A percentile compares a stretch with the other conserved stretches of the same genome.
phyloP scores from a whole-genome alignment of 1,284 basidiomycete genomes.

The Boletus mariae region DNA sequence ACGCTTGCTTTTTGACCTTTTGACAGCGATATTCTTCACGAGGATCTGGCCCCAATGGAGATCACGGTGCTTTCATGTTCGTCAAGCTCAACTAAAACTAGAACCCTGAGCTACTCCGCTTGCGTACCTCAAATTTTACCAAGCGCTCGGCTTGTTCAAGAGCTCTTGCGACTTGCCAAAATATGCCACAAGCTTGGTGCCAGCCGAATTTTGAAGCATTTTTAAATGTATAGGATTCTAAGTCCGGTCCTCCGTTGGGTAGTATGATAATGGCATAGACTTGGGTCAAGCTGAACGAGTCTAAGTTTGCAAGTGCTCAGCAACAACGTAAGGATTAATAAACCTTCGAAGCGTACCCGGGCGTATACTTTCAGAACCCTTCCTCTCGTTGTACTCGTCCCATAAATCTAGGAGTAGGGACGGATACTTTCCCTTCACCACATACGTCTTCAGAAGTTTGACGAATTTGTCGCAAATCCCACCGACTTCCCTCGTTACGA shows the following conservation, averaged over 20 bases:
- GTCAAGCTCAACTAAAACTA: slow-evolving; percentile 8
- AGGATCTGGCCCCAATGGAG: slow-evolving; percentile 98
- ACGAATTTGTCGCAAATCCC: slow-evolving; percentile 74
- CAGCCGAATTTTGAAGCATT: slow-evolving; percentile 55
- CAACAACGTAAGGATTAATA: neutral
- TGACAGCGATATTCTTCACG: slow-evolving; percentile 53
- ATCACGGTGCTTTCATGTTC: slow-evolving; percentile 78
- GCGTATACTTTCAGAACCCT: slow-evolving; percentile 81
- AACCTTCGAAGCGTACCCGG: slow-evolving; percentile 55
- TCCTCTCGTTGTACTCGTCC: slow-evolving; percentile 74
- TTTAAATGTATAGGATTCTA: slow-evolving; percentile 77
- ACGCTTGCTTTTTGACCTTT: slow-evolving; percentile 22
- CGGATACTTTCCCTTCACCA: slow-evolving; percentile 86
- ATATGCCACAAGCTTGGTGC: slow-evolving; percentile 82
- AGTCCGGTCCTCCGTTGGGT: slow-evolving; percentile 83
- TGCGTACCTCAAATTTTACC: slow-evolving; percentile 80
- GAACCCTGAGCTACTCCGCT: neutral
- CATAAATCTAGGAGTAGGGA: slow-evolving; percentile 73
- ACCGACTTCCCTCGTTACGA: slow-evolving; percentile 79
- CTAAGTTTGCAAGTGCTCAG: slow-evolving; percentile 39
- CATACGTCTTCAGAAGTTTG: slow-evolving; percentile 72
- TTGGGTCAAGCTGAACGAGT: slow-evolving; percentile 71
- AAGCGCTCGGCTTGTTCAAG: slow-evolving; percentile 77
- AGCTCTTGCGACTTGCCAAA: slow-evolving; percentile 84
- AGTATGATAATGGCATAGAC: slow-evolving; percentile 87